Conservation (phyloP, 1,284 basidiomycete species). For the Polyporus tsugae region DNA sequence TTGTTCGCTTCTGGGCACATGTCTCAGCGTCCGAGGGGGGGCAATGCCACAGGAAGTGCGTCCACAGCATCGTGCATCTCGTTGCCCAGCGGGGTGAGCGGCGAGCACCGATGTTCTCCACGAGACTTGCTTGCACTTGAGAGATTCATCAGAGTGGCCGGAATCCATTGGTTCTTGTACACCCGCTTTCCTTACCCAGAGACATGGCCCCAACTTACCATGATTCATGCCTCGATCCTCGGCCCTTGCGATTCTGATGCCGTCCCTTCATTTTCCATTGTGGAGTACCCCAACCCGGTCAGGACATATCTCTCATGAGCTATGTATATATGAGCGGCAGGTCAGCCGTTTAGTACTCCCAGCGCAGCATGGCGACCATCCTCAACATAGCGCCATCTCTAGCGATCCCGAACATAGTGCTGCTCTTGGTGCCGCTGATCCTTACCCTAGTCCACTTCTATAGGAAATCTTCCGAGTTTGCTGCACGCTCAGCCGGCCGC, state of each 20-base stretch:
- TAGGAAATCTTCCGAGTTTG: not conserved
- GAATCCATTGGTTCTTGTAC: not conserved
- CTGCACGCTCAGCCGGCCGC: not conserved
- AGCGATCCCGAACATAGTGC: not conserved
- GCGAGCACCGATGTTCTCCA: too few species aligned
- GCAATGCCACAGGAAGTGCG: too few species aligned
- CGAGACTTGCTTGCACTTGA: not conserved
- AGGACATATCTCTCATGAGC: not conserved
- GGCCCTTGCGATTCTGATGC: not conserved
- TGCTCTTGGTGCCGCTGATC: not conserved
- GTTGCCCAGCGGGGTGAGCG: too few species aligned
- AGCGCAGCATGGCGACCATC: not conserved
- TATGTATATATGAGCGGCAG: not conserved
- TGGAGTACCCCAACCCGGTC: not conserved
- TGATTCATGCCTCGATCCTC: not conserved
- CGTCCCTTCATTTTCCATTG: not conserved
- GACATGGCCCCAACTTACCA: too few species aligned
- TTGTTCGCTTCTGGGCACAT: too few species aligned
- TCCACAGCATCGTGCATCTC: too few species aligned
- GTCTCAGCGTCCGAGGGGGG: too few species aligned
- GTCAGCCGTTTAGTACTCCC: not conserved
- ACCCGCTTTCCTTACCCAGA: not conserved
- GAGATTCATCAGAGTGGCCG: not conserved
- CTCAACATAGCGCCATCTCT: not conserved
- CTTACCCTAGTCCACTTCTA: not conserved